Evolutionary conservation across 1,284 basidiomycete species (phyloP).

Genomic region (Trichosporon sp.): DNA sequence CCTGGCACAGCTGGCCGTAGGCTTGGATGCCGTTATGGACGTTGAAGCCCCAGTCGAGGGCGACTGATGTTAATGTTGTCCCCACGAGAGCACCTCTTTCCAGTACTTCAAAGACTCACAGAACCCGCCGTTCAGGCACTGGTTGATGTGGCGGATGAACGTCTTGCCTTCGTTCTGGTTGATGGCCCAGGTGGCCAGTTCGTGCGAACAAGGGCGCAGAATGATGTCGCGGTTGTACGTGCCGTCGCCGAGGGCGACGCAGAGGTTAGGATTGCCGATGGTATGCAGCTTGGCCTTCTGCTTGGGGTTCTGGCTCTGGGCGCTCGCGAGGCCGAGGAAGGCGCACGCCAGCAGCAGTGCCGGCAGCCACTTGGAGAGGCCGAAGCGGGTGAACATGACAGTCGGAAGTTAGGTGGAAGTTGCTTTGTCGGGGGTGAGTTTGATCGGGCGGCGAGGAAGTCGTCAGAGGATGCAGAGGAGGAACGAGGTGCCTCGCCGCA

Average conservation of each 20-base stretch:
- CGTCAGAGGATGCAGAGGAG: background rate
- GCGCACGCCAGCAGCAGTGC: background rate
- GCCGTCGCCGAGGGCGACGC: slow-evolving; percentile 6
- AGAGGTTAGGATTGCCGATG: background rate
- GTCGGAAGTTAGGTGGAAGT: background rate
- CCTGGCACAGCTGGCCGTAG: slow-evolving; percentile 5
- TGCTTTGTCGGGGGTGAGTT: too few relatives aligned
- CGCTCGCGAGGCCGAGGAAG: background rate
- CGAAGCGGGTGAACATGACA: background rate
- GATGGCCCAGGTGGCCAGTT: background rate
- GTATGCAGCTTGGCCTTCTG: slow-evolving; percentile 7
- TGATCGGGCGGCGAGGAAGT: background rate
- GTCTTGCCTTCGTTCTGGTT: background rate
- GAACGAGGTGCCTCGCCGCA: background rate
- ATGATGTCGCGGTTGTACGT: slow-evolving; percentile 8
- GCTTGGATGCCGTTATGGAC: background rate
- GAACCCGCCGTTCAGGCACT: slow-evolving; percentile 5
- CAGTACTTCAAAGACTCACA: background rate
- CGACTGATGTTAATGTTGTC: background rate
- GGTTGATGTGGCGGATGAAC: slow-evolving; percentile 15
- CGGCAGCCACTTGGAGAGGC: background rate
- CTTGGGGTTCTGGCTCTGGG: too few relatives aligned
- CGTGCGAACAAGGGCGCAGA: background rate
- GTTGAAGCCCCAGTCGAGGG: background rate
- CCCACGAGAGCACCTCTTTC: too few relatives aligned